Percentiles rank a stretch among this genome's conserved stretches.
These are phyloP conservation scores for Penicillium macrosclerotiorum DNA, from an alignment of 495 filamentous ascomycete species.

Conservation along the genomic window DNA sequence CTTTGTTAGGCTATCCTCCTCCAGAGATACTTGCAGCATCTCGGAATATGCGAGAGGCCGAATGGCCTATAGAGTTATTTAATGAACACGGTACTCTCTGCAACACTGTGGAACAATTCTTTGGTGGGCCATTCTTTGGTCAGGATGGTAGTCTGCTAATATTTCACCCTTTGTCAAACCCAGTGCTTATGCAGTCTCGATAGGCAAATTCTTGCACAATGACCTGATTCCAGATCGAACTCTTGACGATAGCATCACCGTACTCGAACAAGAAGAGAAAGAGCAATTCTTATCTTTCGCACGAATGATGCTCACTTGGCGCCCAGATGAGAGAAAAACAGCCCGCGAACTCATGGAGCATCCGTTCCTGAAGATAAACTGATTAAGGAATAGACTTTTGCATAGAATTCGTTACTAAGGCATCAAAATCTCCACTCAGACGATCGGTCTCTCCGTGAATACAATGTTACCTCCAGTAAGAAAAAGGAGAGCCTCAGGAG, in stretches of 20 bases:
- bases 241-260: constrained; percentile 28
- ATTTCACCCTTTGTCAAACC: no score
- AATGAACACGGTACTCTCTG: constrained; percentile 36
- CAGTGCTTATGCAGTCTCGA: no score
- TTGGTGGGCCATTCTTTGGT: constrained; percentile 41
- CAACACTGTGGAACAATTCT: constrained; percentile 34
- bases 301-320: constrained; percentile 41
- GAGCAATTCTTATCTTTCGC: constrained; percentile 42
- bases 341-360: constrained; percentile 36
- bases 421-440: no score
- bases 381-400: no score
- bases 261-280: constrained; percentile 37
- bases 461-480: no score
- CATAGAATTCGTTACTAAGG: no score
- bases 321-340: constrained; percentile 32
- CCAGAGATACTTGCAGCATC: constrained; percentile 40
- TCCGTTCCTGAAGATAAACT: constrained; percentile 37
- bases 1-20: constrained; percentile 46
- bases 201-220: constrained; percentile 36
- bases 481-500: no score
- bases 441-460: no score
- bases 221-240: constrained; percentile 33
- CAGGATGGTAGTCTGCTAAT: constrained; percentile 35
- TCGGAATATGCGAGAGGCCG: constrained; percentile 37
- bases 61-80: constrained; percentile 31